These are phyloP conservation scores for Capsella bursapastoris DNA, from an alignment of 345 rosid species.

Conservation along the genomic window DNA sequence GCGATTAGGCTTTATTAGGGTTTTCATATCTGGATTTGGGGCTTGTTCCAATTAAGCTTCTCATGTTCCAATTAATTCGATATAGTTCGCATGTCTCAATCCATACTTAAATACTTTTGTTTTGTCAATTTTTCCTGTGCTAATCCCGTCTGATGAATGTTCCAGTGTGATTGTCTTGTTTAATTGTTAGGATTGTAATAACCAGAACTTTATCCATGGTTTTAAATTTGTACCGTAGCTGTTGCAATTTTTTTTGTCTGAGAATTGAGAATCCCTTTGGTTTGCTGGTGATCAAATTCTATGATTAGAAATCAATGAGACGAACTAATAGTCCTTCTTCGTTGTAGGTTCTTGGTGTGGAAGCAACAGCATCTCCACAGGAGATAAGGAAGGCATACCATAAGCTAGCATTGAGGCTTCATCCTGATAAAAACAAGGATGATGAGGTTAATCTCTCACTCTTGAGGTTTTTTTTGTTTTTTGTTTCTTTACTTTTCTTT, in stretches of 20 bases:
- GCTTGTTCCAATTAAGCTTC: neutral
- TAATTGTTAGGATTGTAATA: slow-evolving; percentile 14
- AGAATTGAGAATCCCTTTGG: slow-evolving; percentile 9
- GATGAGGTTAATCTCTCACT: slow-evolving; percentile 57
- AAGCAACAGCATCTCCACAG: slow-evolving; percentile 68
- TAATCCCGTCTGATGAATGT: neutral
- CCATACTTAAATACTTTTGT: neutral
- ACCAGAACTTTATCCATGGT: neutral
- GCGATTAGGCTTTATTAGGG: slow-evolving; percentile 5
- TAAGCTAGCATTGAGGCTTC: slow-evolving; percentile 83
- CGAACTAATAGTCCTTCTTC: neutral
- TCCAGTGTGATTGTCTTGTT: neutral
- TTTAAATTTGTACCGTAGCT: neutral
- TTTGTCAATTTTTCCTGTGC: neutral
- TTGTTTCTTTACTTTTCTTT: neutral
- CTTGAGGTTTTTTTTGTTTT: neutral
- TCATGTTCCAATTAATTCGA: too few relatives aligned
- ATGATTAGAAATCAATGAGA: neutral
- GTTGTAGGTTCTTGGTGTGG: slow-evolving; percentile 80
- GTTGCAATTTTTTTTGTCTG: neutral
- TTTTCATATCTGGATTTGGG: neutral
- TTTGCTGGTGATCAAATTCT: neutral
- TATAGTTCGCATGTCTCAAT: neutral
- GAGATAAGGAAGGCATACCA: slow-evolving; percentile 91
- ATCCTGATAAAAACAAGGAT: slow-evolving; percentile 91